phyloP scores from a whole-genome alignment of 768 basidiomycete species.

The Thelephora aurantiotincta region DNA sequence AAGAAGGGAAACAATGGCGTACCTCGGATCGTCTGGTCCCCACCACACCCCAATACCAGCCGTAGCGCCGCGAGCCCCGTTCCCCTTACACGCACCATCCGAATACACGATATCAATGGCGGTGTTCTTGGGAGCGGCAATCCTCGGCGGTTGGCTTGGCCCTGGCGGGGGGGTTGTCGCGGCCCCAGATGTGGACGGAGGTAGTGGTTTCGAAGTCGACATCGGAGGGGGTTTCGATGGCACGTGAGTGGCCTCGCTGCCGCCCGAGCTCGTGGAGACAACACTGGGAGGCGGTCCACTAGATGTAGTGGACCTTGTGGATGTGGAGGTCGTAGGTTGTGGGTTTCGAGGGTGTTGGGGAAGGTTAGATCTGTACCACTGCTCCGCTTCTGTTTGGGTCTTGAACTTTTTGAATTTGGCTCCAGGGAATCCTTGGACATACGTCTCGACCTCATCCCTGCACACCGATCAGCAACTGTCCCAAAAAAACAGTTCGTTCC shows the following conservation, averaged over 20 bases:
- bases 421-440: slow-evolving; percentile 48
- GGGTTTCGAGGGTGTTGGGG: slow-evolving; percentile 3
- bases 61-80: slow-evolving; percentile 49
- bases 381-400: slow-evolving; percentile 39
- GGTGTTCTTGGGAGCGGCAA: slow-evolving; percentile 13
- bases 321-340: neutral
- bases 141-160: slow-evolving; percentile 3
- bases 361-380: slow-evolving; percentile 24
- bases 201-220: neutral
- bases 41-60: slow-evolving; percentile 91
- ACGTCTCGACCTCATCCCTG: slow-evolving; percentile 62
- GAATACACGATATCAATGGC: slow-evolving; percentile 51
- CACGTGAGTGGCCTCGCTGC: neutral
- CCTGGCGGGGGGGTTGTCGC: slow-evolving; percentile 2
- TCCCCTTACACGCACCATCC: slow-evolving; percentile 80
- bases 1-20: neutral
- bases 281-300: neutral
- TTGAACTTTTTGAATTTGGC: slow-evolving; percentile 59
- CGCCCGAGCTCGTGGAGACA: neutral
- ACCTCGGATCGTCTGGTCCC: slow-evolving; percentile 57
- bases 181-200: slow-evolving; percentile 1
- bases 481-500: neutral
- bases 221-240: neutral
- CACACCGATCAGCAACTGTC: neutral
- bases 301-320: neutral